These are phyloP conservation scores for Ceratocystis lukuohia DNA, from an alignment of 2,329 filamentous ascomycete genomes.

Conservation along the genomic window DNA sequence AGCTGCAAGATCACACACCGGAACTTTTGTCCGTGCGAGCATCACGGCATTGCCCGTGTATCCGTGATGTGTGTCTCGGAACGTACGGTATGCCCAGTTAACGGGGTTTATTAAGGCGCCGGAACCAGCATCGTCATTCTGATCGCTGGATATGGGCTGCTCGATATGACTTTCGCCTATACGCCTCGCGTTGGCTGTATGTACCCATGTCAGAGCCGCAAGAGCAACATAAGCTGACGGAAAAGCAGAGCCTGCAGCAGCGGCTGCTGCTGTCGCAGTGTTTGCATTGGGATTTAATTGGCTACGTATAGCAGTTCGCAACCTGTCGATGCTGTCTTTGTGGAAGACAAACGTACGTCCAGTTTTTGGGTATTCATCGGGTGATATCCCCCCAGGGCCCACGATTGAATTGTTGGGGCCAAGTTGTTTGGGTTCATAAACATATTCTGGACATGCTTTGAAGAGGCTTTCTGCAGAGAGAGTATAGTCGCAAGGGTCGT, in stretches of 20 bases:
- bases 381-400: slow-evolving; percentile 23
- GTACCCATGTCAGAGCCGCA: slow-evolving; percentile 31
- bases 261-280: background rate
- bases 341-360: slow-evolving; percentile 33
- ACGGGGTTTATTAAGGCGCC: slow-evolving; percentile 30
- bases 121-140: background rate
- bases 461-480: slow-evolving; percentile 22
- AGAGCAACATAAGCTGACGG: slow-evolving; percentile 31
- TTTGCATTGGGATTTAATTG: background rate
- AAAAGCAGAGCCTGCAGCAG: background rate
- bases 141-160: background rate
- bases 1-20: slow-evolving; percentile 22
- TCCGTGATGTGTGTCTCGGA: slow-evolving; percentile 23
- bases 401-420: slow-evolving; percentile 28
- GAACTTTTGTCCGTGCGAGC: slow-evolving; percentile 27
- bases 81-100: slow-evolving; percentile 31
- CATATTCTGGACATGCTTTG: slow-evolving; percentile 30
- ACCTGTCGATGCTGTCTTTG: slow-evolving; percentile 25
- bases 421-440: slow-evolving; percentile 24
- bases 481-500: background rate
- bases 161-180: slow-evolving; percentile 14
- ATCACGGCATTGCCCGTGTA: slow-evolving; percentile 34
- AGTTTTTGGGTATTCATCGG: slow-evolving; percentile 26
- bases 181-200: slow-evolving; percentile 28
- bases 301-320: slow-evolving; percentile 24